A percentile compares a stretch with the other conserved stretches of the same genome.
phyloP scores from a whole-genome alignment of 306 rosid genomes.

The Rosa lucieae region DNA sequence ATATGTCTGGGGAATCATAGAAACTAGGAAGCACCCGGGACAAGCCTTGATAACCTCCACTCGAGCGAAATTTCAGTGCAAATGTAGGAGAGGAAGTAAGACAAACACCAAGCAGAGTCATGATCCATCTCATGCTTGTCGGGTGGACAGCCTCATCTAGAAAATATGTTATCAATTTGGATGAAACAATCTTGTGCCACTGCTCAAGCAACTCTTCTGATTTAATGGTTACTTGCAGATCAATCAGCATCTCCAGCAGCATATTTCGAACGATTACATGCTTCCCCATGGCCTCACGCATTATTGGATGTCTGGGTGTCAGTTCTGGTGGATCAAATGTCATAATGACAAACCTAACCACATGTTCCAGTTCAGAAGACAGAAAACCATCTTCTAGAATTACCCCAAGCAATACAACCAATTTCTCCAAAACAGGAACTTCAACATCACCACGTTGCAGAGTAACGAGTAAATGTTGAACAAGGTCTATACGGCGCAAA shows the following conservation, averaged over 20 bases:
- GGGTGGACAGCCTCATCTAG: conserved; percentile 99
- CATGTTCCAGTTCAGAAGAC: conserved; percentile 90
- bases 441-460: conserved; percentile 99
- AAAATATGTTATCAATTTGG: conserved; percentile 92
- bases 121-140: conserved; percentile 99
- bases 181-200: conserved; percentile 98
- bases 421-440: conserved; percentile 92
- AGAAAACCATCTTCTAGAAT: conserved; percentile 96
- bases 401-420: conserved; percentile 97
- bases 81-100: conserved; percentile 93
- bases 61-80: conserved; percentile 86
- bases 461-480: conserved; percentile 95
- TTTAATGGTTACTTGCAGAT: conserved; percentile 91
- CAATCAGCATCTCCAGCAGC: conserved; percentile 98
- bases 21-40: conserved; percentile 90
- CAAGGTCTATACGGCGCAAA: conserved; percentile 90
- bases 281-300: conserved; percentile 96
- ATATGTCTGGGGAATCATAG: conserved; percentile 96
- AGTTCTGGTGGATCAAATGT: conserved; percentile 94
- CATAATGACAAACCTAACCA: conserved; percentile 96
- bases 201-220: conserved; percentile 92
- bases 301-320: conserved; percentile 54
- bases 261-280: conserved; percentile 98
- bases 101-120: conserved; percentile 99
- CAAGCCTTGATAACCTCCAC: conserved; percentile 98